These are phyloP conservation scores for Psilocybe tampanensis DNA, from an alignment of 768 basidiomycete genomes.

Conservation along the genomic window DNA sequence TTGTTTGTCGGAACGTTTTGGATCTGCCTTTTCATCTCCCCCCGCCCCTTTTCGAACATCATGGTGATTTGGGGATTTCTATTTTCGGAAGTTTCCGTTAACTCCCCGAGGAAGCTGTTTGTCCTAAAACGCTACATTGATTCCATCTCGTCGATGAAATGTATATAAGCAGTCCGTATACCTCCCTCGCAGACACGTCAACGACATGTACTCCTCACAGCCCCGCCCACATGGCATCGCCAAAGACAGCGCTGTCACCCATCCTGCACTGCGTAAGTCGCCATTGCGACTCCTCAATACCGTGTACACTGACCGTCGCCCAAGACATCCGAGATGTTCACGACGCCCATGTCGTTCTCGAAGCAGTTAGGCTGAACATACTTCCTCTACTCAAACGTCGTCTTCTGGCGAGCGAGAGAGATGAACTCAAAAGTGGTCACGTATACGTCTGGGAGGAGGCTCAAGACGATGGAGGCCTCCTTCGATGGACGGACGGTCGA, in stretches of 20 bases:
- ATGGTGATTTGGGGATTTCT: slow-evolving; percentile 17
- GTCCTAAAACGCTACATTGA: slow-evolving; percentile 25
- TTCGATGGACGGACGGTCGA: slow-evolving; percentile 83
- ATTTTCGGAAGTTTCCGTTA: slow-evolving; percentile 35
- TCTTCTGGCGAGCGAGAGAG: slow-evolving; percentile 69
- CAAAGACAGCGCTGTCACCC: slow-evolving; percentile 39
- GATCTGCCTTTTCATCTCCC: slow-evolving; percentile 15
- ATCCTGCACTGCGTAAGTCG: slow-evolving; percentile 49
- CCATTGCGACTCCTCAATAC: not conserved
- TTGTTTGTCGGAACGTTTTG: slow-evolving; percentile 18
- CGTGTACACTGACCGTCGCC: not conserved
- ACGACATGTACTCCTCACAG: slow-evolving; percentile 22
- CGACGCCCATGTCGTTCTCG: slow-evolving; percentile 75
- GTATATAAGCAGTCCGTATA: slow-evolving; percentile 24
- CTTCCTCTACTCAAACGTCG: slow-evolving; percentile 74
- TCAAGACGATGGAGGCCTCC: slow-evolving; percentile 67
- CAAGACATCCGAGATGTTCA: slow-evolving; percentile 79
- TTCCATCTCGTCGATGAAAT: slow-evolving; percentile 10
- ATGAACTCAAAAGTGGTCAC: slow-evolving; percentile 70
- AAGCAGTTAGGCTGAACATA: slow-evolving; percentile 72
- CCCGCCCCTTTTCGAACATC: slow-evolving; percentile 6
- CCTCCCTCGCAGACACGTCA: slow-evolving; percentile 1
- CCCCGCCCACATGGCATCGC: slow-evolving; percentile 22
- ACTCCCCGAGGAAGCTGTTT: slow-evolving; percentile 41
- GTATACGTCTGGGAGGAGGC: slow-evolving; percentile 89